Evolutionary conservation across 805 yeast genomes (phyloP), one percentile per base, ranked within the genome.

Genomic region (Brettanomyces bruxellensis): DNA sequence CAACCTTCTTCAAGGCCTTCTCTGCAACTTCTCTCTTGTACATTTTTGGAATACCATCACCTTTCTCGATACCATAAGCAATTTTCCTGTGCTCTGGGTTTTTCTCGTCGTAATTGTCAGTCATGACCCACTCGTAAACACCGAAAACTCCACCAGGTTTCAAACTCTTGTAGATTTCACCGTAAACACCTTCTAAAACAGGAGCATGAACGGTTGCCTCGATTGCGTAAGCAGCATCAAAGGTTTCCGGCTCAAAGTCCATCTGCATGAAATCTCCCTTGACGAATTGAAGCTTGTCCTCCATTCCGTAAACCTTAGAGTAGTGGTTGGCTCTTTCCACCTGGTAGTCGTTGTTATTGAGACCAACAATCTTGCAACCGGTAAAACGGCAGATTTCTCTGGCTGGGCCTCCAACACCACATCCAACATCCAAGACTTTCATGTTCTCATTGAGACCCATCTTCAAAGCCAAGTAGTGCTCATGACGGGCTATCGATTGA

Each of bases 341-440:
- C 75, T 93, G 95, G 72, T 93, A 93, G 69, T 93, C 99, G 66
- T 93, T 93, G 75, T 93, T 91, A 74, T 91, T 91, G 59, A 91
- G 75, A 44, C 99, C 99, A 51, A 86, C 86, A 63, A 91, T 75
- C 57, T 78, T 71, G 70, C 89, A 83, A 59, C 83, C 88, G 44
- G 98, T 84, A 73, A 91, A 91, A 64, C 96, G 80, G 50, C 84
- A 76, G 60, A 91, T 91, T 72, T 93, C 96, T 68, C 97, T 84
- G 23, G 96, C 97, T 59, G 99, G 99, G 39, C 99, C 99, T 64
- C 99, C 99, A 58, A 91, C 96, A 75, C 99, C 99, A 73, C 99
- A 93, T 42, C 99, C 99, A 48, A 91, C 99, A 64, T 91, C 99
- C 56, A 91, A 76, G 14, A 91, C 99, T 61, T 82, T 81, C 87